These are phyloP conservation scores for Cryptococcus amylolentus DNA, from an alignment of 1,284 basidiomycete species.

Conservation along the genomic window DNA sequence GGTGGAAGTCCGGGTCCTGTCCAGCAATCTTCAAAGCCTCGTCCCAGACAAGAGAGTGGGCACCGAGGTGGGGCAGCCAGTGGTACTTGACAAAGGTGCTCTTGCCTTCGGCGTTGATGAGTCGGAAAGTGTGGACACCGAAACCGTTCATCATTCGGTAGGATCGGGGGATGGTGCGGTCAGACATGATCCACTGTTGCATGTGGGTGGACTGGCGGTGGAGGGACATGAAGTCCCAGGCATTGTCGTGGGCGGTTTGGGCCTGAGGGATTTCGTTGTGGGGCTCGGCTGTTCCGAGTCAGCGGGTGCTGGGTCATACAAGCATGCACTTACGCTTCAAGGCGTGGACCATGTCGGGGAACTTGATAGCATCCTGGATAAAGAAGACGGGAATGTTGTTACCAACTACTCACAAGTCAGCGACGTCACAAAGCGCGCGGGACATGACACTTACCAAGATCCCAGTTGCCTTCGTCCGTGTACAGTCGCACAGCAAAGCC, in stretches of 20 bases:
- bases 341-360: conserved; percentile 75
- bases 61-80: conserved; percentile 69
- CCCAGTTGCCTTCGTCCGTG: conserved; percentile 75
- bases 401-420: conserved; percentile 19
- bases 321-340: conserved; percentile 21
- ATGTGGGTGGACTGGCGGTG: conserved; percentile 62
- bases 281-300: conserved; percentile 54
- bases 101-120: conserved; percentile 63
- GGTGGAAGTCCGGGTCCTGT: conserved; percentile 66
- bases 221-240: conserved; percentile 68
- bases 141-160: conserved; percentile 83
- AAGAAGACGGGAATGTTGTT: conserved; percentile 71
- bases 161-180: conserved; percentile 73
- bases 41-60: conserved; percentile 76
- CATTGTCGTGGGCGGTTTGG: conserved; percentile 62
- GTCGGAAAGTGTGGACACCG: conserved; percentile 72
- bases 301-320: too few species aligned
- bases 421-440: neutral
- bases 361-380: conserved; percentile 69
- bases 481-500: conserved; percentile 80
- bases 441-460: conserved; percentile 57
- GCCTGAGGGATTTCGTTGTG: conserved; percentile 61
- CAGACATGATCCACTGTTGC: conserved; percentile 78
- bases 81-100: conserved; percentile 81
- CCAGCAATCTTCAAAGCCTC: conserved; percentile 78